Evolutionary conservation across 148 eudicot genomes (phyloP).

Genomic region (Rhododendron henanense): DNA sequence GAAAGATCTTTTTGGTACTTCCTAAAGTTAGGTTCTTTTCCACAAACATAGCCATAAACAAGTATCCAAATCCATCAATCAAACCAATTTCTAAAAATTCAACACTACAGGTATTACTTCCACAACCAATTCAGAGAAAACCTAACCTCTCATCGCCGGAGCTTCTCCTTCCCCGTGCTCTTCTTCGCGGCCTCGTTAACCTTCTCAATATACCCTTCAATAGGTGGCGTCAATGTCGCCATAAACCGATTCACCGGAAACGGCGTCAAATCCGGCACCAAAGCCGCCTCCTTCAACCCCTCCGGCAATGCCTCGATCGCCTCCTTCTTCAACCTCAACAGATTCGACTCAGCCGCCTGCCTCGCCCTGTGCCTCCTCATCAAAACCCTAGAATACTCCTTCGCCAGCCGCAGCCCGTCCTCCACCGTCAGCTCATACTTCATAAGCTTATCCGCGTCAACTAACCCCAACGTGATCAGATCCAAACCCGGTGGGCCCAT

Average conservation of each 20-base stretch:
- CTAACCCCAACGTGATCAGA: constrained; percentile 65
- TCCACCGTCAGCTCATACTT: constrained; percentile 83
- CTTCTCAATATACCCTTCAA: constrained; percentile 89
- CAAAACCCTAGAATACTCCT: constrained; percentile 84
- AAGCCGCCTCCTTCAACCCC: constrained; percentile 58
- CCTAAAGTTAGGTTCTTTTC: not conserved
- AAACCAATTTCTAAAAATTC: not conserved
- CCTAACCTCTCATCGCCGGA: constrained; percentile 50
- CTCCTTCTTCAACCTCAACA: constrained; percentile 78
- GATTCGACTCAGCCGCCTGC: constrained; percentile 68
- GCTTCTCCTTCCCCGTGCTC: constrained; percentile 57
- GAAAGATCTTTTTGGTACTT: not conserved
- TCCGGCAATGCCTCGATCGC: constrained; percentile 94
- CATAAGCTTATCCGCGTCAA: constrained; percentile 66
- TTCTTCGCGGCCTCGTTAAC: constrained; percentile 73
- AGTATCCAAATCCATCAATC: not conserved
- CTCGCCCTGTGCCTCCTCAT: constrained; percentile 84
- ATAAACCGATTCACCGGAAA: constrained; percentile 71
- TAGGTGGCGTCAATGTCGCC: constrained; percentile 91
- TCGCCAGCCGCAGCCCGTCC: constrained; percentile 80
- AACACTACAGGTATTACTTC: not conserved
- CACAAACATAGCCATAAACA: not conserved
- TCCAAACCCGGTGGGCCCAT: constrained; percentile 30
- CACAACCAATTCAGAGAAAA: not conserved
- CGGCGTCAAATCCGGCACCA: constrained; percentile 76